Base-by-base conservation (phyloP, 345 rosid genomes). In the rapeseed (Brassica napus) region DNA sequence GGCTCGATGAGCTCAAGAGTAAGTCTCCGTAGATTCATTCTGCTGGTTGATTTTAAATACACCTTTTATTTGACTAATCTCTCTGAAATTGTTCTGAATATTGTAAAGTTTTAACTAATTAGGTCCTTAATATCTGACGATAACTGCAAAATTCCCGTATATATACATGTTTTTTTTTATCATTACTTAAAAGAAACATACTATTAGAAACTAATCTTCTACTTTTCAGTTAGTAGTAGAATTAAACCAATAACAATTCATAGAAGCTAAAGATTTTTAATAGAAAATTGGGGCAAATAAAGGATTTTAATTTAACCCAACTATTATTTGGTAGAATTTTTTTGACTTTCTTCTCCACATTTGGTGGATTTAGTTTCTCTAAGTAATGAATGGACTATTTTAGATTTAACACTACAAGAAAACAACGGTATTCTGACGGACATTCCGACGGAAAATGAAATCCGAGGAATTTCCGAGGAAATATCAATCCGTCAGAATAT, bases 1-100 rank as follows among this genome's bases (percentile, higher is more conserved):
- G 97, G 97, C 93, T 92, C 7, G 89, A 88, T 57, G 97, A 92
- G 79, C 93, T 92, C 59, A 74, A 68, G 4, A 83, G 78, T 79
- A 73, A 67, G 78, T 57, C 18, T 21, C 10, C 6, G 0, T 9
- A 32, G 44, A 15, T 28, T 7, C 2, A n/a, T 2, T 72, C 58
- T 8, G 49, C 49, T 37, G 44, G 42, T 58, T 52, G 4, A 42
- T 10, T 10, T 11, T 7, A 42, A 10, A 42, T 42, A 10, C n/a
- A 42, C 10, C n/a, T 42, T 71, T 59, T 28, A 3, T 61, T 42
- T 39, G 55, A 4, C 55, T 57, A 6, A 57, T 71, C 44, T 37
- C 44, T 37, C 44, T 37, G 44, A 37, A 7, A 37, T 37, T 2
- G 8, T 37, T 37, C 44, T 37, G 10, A 37, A 37, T 37, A 37